These are phyloP conservation scores for Nyssa sinensis DNA, from an alignment of 148 eudicot genomes.

Conservation along the genomic window DNA sequence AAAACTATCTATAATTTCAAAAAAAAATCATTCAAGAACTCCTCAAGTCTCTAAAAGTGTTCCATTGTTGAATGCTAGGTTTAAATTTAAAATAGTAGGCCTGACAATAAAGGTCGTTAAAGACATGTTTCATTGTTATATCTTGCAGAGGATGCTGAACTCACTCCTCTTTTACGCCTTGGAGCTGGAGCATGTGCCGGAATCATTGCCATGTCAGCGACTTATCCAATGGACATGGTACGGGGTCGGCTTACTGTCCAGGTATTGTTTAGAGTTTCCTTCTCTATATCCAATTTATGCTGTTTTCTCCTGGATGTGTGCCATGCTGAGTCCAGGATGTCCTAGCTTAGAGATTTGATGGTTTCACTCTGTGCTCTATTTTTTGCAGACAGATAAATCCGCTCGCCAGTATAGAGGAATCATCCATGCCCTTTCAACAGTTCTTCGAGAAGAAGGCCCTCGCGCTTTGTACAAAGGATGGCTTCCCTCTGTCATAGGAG, in stretches of 20 bases:
- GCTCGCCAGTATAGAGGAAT: conserved; percentile 84
- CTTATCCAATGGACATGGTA: conserved; percentile 95
- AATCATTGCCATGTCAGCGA: conserved; percentile 96
- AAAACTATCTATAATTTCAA: background rate
- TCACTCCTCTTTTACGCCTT: conserved; percentile 85
- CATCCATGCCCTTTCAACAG: conserved; percentile 71
- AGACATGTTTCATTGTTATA: background rate
- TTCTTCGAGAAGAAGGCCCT: conserved; percentile 73
- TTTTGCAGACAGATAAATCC: conserved; percentile 72
- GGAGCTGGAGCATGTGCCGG: conserved; percentile 99
- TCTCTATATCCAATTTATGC: background rate
- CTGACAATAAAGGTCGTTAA: background rate
- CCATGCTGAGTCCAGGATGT: background rate
- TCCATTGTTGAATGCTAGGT: background rate
- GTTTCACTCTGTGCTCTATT: background rate
- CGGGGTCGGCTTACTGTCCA: conserved; percentile 92
- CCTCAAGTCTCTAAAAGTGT: background rate
- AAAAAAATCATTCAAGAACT: background rate
- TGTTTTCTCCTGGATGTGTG: conserved; percentile 2
- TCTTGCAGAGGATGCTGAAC: conserved; percentile 72
- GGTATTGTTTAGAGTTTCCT: conserved; percentile 36
- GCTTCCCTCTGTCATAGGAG: conserved; percentile 98
- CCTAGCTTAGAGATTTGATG: background rate
- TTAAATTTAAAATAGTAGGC: conserved; percentile 1
- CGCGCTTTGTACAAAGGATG: conserved; percentile 89